Conservation (phyloP, 768 basidiomycete genomes). For the Dictyophora rubrovolvata region DNA sequence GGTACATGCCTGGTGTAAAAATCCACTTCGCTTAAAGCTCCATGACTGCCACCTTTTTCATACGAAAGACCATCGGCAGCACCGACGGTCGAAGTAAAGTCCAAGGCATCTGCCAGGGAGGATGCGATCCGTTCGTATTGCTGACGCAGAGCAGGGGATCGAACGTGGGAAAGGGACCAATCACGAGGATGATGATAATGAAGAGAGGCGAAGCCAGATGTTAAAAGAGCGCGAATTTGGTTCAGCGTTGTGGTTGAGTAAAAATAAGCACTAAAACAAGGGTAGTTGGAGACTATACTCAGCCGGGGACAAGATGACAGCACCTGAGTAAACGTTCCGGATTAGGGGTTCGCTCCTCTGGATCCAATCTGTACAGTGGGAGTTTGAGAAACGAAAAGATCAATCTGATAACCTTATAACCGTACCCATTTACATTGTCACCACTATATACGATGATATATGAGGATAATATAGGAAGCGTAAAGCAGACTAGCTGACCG, state of each 20-base stretch:
- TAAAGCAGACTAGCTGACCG: constrained; percentile 37
- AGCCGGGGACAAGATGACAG: neutral
- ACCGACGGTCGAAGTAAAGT: constrained; percentile 87
- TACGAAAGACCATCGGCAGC: constrained; percentile 48
- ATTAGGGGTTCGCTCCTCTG: constrained; percentile 76
- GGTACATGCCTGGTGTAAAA: constrained; percentile 73
- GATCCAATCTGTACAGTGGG: constrained; percentile 39
- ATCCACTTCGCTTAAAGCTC: constrained; percentile 78
- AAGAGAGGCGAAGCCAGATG: constrained; percentile 89
- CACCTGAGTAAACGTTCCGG: constrained; percentile 85
- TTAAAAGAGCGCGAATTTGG: constrained; percentile 78
- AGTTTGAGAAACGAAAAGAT: constrained; percentile 11
- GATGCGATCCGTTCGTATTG: constrained; percentile 84
- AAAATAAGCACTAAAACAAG: constrained; percentile 72
- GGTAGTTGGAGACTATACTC: neutral
- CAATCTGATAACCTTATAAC: neutral
- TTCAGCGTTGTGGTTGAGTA: constrained; percentile 92
- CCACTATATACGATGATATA: constrained; percentile 45
- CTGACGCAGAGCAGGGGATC: constrained; percentile 63
- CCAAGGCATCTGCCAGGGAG: constrained; percentile 81
- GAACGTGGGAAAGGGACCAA: constrained; percentile 90
- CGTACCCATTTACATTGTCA: constrained; percentile 88
- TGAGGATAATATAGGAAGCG: neutral
- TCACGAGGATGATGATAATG: constrained; percentile 63
- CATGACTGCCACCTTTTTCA: constrained; percentile 60